Conservation (phyloP, 495 filamentous ascomycete genomes). For the Pseudevernia furfuracea region DNA sequence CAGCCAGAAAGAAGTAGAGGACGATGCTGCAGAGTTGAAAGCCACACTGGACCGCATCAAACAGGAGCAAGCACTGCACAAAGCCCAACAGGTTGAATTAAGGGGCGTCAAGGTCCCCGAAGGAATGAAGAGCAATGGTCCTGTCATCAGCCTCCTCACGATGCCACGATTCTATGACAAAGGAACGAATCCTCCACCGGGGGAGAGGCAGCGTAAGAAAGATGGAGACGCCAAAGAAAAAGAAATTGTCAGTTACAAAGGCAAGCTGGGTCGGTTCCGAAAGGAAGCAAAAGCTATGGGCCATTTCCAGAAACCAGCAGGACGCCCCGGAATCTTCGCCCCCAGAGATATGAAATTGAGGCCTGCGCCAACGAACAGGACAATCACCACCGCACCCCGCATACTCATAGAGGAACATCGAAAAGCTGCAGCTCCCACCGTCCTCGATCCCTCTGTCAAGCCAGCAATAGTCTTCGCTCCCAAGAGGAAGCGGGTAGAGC, state of each 20-base stretch:
- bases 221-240: conserved; percentile 4
- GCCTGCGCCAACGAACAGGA: conserved; percentile 37
- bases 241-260: not conserved
- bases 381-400: conserved; percentile 35
- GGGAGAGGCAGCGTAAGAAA: not conserved
- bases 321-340: conserved; percentile 1
- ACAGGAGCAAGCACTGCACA: conserved; percentile 41
- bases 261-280: conserved; percentile 27
- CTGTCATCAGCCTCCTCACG: conserved; percentile 26
- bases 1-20: conserved; percentile 39
- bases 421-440: conserved; percentile 23
- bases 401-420: conserved; percentile 40
- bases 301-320: conserved; percentile 33
- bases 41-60: conserved; percentile 44
- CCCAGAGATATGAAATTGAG: conserved; percentile 19
- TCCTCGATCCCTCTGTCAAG: conserved; percentile 17
- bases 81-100: conserved; percentile 31
- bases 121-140: conserved; percentile 34
- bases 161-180: conserved; percentile 18
- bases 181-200: not conserved
- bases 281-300: conserved; percentile 31
- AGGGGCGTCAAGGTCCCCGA: conserved; percentile 17
- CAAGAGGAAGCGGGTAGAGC: conserved; percentile 16
- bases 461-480: conserved; percentile 15
- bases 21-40: conserved; percentile 40